Base-by-base conservation (phyloP, 1,139 yeast species). In the Yamadazyma atmosphaerica region DNA sequence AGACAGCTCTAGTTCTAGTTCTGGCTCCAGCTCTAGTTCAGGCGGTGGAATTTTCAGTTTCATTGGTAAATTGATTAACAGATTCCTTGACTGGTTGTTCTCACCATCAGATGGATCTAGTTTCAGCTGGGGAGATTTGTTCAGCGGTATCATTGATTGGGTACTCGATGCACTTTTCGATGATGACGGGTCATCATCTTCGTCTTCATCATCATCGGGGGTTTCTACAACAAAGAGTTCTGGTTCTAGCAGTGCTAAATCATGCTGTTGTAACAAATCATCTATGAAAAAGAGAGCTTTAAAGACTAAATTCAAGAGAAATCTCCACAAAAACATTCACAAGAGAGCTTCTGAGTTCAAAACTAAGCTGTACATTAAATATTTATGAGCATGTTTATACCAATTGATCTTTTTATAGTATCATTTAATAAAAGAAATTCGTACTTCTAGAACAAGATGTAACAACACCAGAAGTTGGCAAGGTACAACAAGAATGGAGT, bases 181-280 rank as follows among this genome's bases (percentile, higher is more conserved):
- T 43, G 53, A 48, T 48, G 51, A 45, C 49, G 51, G 51, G 46
- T 48, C 52, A 37, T 47, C 46, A 42, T 50, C 46, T 23, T 40
- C 45, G 16, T 41, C 44, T 24, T 38, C 52, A n/a, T 29, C 38
- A 10, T 34, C 44, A n/a, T 21, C 43, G 12, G 32, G 42, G 19
- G 34, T 45, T 31, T 37, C 42, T 29, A 39, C 48, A 21, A 34
- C 50, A 25, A 28, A 28, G 31, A 28, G 31, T 28, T 28, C 43
- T 14, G 32, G 34, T 33, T 19, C 45, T 22, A 37, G 47, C 19
- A 24, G 45, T 11, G 40, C 45, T 30, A 26, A 36, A 31, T 30
- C 35, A 22, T 43, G 44, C 32, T 46, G 49, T 35, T 45, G 51
- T 29, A 43, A 25, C 35, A 47, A 40, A 27, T 19, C 24, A 4